Evolutionary conservation across 2,329 filamentous ascomycete genomes (phyloP).

Genomic region (Orbilia blumenaviensis): DNA sequence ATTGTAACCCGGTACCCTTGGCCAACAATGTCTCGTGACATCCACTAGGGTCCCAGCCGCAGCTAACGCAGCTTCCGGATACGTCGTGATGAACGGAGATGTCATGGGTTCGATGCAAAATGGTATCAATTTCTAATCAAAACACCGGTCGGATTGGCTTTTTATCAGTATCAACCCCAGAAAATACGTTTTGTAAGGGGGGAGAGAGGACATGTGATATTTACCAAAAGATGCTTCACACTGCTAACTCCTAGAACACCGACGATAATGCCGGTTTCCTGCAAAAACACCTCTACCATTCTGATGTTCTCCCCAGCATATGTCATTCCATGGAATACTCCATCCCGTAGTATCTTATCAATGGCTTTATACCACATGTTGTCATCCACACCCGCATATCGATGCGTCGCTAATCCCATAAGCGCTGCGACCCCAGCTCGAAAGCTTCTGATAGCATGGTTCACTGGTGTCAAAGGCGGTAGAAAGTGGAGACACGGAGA

Average conservation of each 20-base stretch:
- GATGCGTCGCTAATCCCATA: conserved; percentile 26
- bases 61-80: conserved; percentile 25
- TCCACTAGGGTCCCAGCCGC: conserved; percentile 36
- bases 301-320: conserved; percentile 55
- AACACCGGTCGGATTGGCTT: not conserved
- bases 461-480: conserved; percentile 55
- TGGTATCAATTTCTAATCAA: conserved; percentile 46
- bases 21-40: conserved; percentile 54
- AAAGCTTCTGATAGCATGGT: conserved; percentile 47
- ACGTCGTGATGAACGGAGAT: conserved; percentile 55
- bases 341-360: conserved; percentile 53
- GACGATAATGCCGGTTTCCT: conserved; percentile 13
- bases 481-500: conserved; percentile 54
- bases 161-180: not conserved
- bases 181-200: not conserved
- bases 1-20: conserved; percentile 49
- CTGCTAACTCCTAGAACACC: conserved; percentile 52
- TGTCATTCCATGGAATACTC: conserved; percentile 54
- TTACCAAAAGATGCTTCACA: conserved; percentile 54
- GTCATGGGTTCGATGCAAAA: conserved; percentile 53
- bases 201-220: not conserved
- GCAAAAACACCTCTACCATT: conserved; percentile 53
- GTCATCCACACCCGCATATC: conserved; percentile 10
- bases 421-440: conserved; percentile 48
- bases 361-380: conserved; percentile 47